Percentiles rank a stretch among this genome's conserved stretches.
These are phyloP conservation scores for Hymenoscyphus salicellus DNA, from an alignment of 2,329 filamentous ascomycete species.

Conservation along the genomic window DNA sequence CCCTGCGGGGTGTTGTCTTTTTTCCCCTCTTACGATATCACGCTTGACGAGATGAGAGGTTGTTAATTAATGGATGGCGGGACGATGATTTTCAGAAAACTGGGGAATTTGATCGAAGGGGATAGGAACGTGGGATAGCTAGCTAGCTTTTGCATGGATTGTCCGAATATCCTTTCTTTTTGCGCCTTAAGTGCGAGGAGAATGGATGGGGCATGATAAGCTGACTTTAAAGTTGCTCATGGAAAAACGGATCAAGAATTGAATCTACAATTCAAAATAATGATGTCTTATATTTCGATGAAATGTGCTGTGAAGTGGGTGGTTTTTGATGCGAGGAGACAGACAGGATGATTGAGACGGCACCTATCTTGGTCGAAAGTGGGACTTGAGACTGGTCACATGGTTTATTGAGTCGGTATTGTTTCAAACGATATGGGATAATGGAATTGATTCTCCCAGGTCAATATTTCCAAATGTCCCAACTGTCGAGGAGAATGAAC, in stretches of 20 bases:
- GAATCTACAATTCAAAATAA: neutral
- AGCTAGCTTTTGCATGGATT: neutral
- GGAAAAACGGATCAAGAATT: neutral
- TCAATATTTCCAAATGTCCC: too few relatives aligned
- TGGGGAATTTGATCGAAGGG: too few relatives aligned
- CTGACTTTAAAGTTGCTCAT: constrained; percentile 5
- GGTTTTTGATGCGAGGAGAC: neutral
- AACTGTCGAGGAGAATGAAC: too few relatives aligned
- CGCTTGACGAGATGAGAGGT: constrained; percentile 13
- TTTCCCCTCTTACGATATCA: constrained; percentile 21
- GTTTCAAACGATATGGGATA: too few relatives aligned
- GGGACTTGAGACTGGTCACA: too few relatives aligned
- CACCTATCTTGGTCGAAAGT: too few relatives aligned
- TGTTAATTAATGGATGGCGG: constrained; percentile 1
- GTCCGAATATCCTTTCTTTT: neutral
- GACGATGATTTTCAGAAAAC: neutral
- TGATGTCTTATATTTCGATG: neutral
- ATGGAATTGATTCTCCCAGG: too few relatives aligned
- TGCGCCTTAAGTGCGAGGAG: neutral
- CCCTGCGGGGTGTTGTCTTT: constrained; percentile 15
- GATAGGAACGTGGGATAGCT: neutral
- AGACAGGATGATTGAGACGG: too few relatives aligned
- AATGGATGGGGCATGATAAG: neutral
- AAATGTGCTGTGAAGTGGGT: neutral
- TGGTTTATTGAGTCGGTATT: too few relatives aligned